phyloP scores from a whole-genome alignment of 345 rosid genomes.

The Sisymbrium altissimum region DNA sequence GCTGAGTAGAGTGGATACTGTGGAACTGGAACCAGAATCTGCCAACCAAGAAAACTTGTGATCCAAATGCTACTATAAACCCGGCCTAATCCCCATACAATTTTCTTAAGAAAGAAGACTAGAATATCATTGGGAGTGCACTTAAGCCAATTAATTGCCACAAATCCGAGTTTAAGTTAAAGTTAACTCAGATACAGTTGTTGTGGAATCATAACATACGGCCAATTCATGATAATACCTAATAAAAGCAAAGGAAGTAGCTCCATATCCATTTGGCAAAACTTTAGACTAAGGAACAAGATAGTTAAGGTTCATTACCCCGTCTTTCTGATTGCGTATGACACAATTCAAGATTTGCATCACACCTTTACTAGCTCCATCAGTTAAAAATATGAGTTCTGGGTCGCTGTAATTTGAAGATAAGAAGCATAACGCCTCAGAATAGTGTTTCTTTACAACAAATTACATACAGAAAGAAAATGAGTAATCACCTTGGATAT shows the following conservation, averaged over 20 bases:
- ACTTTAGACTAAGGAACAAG: background rate
- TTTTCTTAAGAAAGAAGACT: too few relatives aligned
- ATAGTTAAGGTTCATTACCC: conserved; percentile 44
- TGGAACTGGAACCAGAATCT: conserved; percentile 96
- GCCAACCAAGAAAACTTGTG: conserved; percentile 26
- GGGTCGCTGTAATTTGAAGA: conserved; percentile 65
- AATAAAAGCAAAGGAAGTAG: background rate
- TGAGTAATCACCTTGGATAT: conserved; percentile 69
- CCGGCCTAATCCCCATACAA: background rate
- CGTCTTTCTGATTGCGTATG: conserved; percentile 74
- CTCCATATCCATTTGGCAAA: background rate
- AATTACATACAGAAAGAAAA: background rate
- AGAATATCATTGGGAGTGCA: too few relatives aligned
- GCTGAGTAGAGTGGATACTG: conserved; percentile 99
- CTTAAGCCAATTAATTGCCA: too few relatives aligned
- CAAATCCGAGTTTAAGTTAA: background rate
- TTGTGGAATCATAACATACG: background rate
- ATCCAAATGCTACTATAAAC: background rate
- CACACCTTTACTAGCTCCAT: conserved; percentile 97
- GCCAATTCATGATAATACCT: background rate
- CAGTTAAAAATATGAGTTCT: conserved; percentile 86
- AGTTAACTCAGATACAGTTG: background rate
- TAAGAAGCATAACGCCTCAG: conserved; percentile 27
- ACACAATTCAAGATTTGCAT: conserved; percentile 83
- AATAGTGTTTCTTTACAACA: background rate